Evolutionary conservation across 768 basidiomycete genomes (phyloP), one percentile per base, ranked within the genome.

Genomic region (Lactifluus rugatus): DNA sequence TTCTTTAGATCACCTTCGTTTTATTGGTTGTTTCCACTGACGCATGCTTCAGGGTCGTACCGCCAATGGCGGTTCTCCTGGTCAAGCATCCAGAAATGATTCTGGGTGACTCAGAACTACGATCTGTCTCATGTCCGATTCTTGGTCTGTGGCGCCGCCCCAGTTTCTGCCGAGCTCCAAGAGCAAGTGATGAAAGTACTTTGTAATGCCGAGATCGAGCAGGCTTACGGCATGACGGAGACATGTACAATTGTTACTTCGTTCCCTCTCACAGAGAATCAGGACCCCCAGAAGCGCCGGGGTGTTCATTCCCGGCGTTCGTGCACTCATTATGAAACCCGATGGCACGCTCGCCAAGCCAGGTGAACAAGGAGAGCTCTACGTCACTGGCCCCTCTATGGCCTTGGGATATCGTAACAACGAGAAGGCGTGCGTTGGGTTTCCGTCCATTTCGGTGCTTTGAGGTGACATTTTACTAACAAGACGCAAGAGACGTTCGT

Each of bases 151-250:
- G 73, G 66, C 0, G 73, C 70, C 0, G 72, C 73, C 2, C 73
- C 73, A 0, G 21, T 74, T 21, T 69, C 71, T 3, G 63, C 64
- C 13, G 70, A 70, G 53, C 54, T 72, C 7, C 65, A 64, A 53
- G 65, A 74, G 39, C 72, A 77, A 54, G 68, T 85, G 13, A 73
- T 76, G 44, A 68, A 72, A 28, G 68, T 81, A 44, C 70, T 84
- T 52, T 82, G 81, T 0, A 67, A 77, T 48, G 78, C 79, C 1
- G 73, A 77, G 45, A 76, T 84, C 42, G 82, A 82, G 4, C 83
- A 84, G 67, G 78, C 76, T 5, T 83, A 81, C 54, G 83, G 86
- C 14, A 79, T 84, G 81, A 87, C 87, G 0, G 87, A 88, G 66
- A 77, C 81, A 1, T 74, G 75, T 52, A 81, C 81, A 0, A 75